Conservation (phyloP, 805 yeast species). For the Suhomyces vadensis region DNA sequence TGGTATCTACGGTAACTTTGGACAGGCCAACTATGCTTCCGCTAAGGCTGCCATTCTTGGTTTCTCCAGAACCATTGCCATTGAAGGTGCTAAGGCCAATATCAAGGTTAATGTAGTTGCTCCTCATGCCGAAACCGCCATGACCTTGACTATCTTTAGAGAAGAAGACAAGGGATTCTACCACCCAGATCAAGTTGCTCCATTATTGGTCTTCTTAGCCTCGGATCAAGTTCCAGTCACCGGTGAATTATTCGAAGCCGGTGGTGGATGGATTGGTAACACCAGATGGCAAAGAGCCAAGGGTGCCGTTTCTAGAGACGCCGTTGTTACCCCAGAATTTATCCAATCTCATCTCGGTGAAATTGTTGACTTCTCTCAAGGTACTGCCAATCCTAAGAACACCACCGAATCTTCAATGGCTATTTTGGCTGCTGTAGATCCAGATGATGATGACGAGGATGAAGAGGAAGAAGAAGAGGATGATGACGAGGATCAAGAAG, state of each 20-base stretch:
- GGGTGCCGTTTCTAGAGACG: slow-evolving; percentile 69
- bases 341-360: slow-evolving; percentile 66
- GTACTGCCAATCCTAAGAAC: slow-evolving; percentile 55
- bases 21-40: slow-evolving; percentile 94
- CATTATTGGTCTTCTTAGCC: slow-evolving; percentile 77
- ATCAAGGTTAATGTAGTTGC: slow-evolving; percentile 84
- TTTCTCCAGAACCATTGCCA: slow-evolving; percentile 79
- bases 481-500: slow-evolving; percentile 38
- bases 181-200: slow-evolving; percentile 89
- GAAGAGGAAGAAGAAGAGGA: slow-evolving; percentile 43
- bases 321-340: slow-evolving; percentile 62
- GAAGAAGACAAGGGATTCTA: slow-evolving; percentile 79
- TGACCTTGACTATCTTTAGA: slow-evolving; percentile 87
- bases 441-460: slow-evolving; percentile 46
- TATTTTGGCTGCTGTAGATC: slow-evolving; percentile 64
- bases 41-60: slow-evolving; percentile 91
- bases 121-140: slow-evolving; percentile 97
- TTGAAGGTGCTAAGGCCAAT: slow-evolving; percentile 81
- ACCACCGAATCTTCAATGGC: slow-evolving; percentile 80
- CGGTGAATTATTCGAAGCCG: slow-evolving; percentile 87
- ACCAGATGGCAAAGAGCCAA: slow-evolving; percentile 94
- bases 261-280: slow-evolving; percentile 95
- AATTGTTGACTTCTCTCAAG: slow-evolving; percentile 60
- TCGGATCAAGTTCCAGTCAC: slow-evolving; percentile 69
- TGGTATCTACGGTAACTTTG: slow-evolving; percentile 96